These are phyloP conservation scores for Immersiporthe knoxdaviesiana DNA, from an alignment of 2,329 filamentous ascomycete species.

Conservation along the genomic window DNA sequence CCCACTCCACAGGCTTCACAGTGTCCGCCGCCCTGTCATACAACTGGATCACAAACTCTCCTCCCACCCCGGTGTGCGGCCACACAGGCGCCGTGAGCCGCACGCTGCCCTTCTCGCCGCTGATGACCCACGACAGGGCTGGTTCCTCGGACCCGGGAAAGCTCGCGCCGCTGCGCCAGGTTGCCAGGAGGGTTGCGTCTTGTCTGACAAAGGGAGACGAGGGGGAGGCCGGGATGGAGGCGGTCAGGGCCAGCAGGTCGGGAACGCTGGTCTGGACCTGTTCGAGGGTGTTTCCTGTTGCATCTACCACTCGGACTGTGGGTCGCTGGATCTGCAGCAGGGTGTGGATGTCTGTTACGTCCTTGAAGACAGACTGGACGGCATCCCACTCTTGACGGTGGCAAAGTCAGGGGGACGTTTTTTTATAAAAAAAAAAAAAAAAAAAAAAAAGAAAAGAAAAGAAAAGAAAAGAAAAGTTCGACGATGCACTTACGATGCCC, in stretches of 20 bases:
- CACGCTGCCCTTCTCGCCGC: conserved; percentile 52
- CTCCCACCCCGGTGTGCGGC: conserved; percentile 35
- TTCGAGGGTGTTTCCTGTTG: conserved; percentile 37
- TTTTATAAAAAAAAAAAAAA: too few relatives aligned
- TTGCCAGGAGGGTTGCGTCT: conserved; percentile 43
- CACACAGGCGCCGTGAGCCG: conserved; percentile 40
- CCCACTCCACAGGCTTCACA: conserved; percentile 47
- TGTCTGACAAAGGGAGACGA: conserved; percentile 33
- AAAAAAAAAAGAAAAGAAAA: too few relatives aligned
- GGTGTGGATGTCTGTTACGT: conserved; percentile 44
- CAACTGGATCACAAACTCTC: conserved; percentile 51
- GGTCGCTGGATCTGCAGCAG: conserved; percentile 51
- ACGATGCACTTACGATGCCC: conserved; percentile 43
- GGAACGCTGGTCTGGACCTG: conserved; percentile 38
- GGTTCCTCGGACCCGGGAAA: conserved; percentile 45
- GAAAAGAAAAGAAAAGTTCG: too few relatives aligned
- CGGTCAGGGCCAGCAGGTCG: conserved; percentile 38
- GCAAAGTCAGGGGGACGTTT: not conserved
- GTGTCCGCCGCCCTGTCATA: conserved; percentile 52
- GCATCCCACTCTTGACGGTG: conserved; percentile 42
- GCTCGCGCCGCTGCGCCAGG: conserved; percentile 49
- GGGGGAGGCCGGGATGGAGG: conserved; percentile 35
- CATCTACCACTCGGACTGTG: conserved; percentile 41
- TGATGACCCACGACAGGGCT: conserved; percentile 50
- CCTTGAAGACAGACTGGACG: conserved; percentile 50